phyloP scores from a whole-genome alignment of 208 protist species.

The Wallacemonas sp. region DNA sequence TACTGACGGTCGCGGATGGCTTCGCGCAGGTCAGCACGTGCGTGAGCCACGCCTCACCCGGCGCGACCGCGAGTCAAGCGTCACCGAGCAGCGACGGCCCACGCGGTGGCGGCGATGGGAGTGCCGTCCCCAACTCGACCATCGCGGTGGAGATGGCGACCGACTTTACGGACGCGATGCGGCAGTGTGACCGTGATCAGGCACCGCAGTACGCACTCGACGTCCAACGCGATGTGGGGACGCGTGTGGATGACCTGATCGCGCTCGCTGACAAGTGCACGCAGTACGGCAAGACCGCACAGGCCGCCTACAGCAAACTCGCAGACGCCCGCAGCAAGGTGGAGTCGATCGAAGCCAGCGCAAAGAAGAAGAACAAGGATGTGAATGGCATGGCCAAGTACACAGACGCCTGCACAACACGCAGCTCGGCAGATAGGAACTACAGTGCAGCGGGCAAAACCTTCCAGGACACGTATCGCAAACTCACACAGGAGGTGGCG shows the following conservation, averaged over 20 bases:
- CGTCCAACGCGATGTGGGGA: constrained; percentile 1
- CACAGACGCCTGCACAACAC: background rate
- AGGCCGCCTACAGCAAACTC: constrained; percentile 2
- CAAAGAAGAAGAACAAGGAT: constrained; percentile 24
- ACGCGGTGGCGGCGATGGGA: background rate
- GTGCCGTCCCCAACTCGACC: background rate
- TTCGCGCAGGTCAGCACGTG: constrained; percentile 25
- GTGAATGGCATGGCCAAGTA: constrained; percentile 16
- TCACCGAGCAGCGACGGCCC: background rate
- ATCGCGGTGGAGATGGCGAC: constrained; percentile 21
- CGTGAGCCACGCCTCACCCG: constrained; percentile 23
- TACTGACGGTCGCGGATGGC: constrained; percentile 22
- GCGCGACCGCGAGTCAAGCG: background rate
- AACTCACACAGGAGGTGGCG: constrained; percentile 16
- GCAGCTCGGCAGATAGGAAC: constrained; percentile 15
- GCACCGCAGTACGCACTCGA: constrained; percentile 27
- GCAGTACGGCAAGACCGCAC: constrained; percentile 22
- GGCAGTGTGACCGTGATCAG: constrained; percentile 22
- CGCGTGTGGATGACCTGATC: background rate
- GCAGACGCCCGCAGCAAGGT: background rate
- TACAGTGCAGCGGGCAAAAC: constrained; percentile 7
- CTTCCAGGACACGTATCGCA: constrained; percentile 25
- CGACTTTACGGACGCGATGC: constrained; percentile 27
- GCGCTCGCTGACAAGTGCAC: background rate
- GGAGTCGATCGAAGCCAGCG: constrained; percentile 2